A percentile compares a stretch with the other conserved stretches of the same genome.
These are phyloP conservation scores for Yamadazyma kanchanaburiensis DNA, from an alignment of 1,139 yeast species.

Conservation along the genomic window DNA sequence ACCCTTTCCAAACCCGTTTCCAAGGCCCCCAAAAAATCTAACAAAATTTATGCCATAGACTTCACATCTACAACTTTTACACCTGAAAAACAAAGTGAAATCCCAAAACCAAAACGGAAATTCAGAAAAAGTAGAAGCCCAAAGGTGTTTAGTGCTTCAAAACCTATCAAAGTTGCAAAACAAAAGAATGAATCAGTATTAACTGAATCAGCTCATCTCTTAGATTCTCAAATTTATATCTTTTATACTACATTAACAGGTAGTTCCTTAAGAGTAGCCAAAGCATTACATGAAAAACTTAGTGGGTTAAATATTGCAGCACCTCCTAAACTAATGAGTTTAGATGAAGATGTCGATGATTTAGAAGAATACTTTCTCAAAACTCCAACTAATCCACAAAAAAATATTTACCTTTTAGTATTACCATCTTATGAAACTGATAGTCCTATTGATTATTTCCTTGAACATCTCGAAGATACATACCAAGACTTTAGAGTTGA, in stretches of 20 bases:
- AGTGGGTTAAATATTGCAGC: constrained; percentile 25
- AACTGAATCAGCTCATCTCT: constrained; percentile 30
- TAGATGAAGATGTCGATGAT: constrained; percentile 82
- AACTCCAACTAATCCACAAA: constrained; percentile 42
- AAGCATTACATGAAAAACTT: constrained; percentile 37
- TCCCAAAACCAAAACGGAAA: constrained; percentile 14
- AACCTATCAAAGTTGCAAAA: constrained; percentile 15
- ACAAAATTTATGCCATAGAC: constrained; percentile 43
- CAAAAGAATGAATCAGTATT: constrained; percentile 20
- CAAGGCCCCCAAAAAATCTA: no score
- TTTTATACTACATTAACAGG: constrained; percentile 89
- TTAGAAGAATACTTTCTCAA: constrained; percentile 77
- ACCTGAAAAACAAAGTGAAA: constrained; percentile 20
- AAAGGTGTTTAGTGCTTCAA: constrained; percentile 37
- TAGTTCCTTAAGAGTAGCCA: constrained; percentile 69
- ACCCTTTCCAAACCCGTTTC: not conserved
- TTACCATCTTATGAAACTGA: constrained; percentile 92
- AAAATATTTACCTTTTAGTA: constrained; percentile 66
- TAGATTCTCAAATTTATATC: constrained; percentile 51
- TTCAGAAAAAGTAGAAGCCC: constrained; percentile 30
- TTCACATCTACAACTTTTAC: constrained; percentile 38
- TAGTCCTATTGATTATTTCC: constrained; percentile 84
- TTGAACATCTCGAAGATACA: constrained; percentile 78
- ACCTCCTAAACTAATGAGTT: constrained; percentile 57
- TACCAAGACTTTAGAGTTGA: constrained; percentile 83